Evolutionary conservation across 2,329 filamentous ascomycete genomes (phyloP).

Genomic region (Aspergillus ochraceoroseus): DNA sequence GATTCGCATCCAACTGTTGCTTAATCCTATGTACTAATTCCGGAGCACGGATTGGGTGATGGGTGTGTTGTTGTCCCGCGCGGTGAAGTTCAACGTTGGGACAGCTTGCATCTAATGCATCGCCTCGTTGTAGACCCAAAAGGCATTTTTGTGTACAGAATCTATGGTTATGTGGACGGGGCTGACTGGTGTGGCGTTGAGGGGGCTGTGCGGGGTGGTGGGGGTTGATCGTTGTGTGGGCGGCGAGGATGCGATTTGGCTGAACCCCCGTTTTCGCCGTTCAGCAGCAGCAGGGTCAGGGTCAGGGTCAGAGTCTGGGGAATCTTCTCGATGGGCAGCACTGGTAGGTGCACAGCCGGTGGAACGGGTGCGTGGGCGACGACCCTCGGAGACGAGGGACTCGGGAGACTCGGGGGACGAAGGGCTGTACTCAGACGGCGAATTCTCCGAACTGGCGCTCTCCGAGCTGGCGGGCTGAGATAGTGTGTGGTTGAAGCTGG

Average conservation of each 20-base stretch:
- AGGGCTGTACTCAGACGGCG: too few relatives aligned
- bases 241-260: constrained; percentile 24
- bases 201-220: too few relatives aligned
- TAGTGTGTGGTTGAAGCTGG: too few relatives aligned
- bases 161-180: constrained; percentile 14
- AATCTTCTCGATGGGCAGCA: too few relatives aligned
- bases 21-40: constrained; percentile 23
- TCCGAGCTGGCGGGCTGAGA: too few relatives aligned
- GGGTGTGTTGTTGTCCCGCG: constrained; percentile 2
- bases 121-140: constrained; percentile 23
- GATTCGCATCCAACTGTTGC: constrained; percentile 25
- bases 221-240: constrained; percentile 10
- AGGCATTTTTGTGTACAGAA: constrained; percentile 31
- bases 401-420: too few relatives aligned
- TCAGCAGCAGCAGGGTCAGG: too few relatives aligned
- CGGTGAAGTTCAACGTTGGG: constrained; percentile 25
- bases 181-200: constrained; percentile 9
- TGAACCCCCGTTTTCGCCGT: constrained; percentile 23
- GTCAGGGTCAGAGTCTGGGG: constrained; percentile 18
- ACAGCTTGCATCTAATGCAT: constrained; percentile 22
- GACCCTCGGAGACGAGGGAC: too few relatives aligned
- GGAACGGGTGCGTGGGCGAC: too few relatives aligned
- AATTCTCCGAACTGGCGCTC: too few relatives aligned
- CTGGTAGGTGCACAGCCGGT: too few relatives aligned
- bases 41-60: constrained; percentile 17